Conservation (phyloP, 2,329 filamentous ascomycete genomes). For the Grosmannia serpens region DNA sequence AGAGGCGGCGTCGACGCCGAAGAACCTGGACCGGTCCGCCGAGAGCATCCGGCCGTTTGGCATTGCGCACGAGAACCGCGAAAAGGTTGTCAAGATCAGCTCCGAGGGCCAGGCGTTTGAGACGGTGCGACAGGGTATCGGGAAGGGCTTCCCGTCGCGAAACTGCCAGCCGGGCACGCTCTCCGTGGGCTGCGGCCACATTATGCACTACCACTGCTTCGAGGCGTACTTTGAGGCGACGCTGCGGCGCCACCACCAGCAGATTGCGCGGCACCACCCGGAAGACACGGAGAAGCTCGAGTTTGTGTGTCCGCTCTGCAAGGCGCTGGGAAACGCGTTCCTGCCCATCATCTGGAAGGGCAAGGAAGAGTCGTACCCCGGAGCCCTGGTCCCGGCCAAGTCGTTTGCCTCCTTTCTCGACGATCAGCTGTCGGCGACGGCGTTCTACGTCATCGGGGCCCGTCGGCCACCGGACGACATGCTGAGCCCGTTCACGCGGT, state of each 20-base stretch:
- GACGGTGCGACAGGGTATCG: constrained; percentile 69
- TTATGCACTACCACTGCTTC: constrained; percentile 97
- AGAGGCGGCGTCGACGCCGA: constrained; percentile 68
- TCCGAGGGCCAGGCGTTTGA: constrained; percentile 58
- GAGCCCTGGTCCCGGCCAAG: constrained; percentile 48
- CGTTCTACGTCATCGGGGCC: constrained; percentile 28
- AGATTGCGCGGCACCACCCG: constrained; percentile 89
- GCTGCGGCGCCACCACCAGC: constrained; percentile 70
- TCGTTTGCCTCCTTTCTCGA: constrained; percentile 59
- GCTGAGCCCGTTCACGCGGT: constrained; percentile 25
- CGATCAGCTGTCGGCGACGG: constrained; percentile 35
- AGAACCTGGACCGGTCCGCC: constrained; percentile 73
- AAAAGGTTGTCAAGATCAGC: constrained; percentile 64
- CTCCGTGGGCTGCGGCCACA: constrained; percentile 86
- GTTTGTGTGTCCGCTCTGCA: constrained; percentile 94
- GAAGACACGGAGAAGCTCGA: constrained; percentile 70
- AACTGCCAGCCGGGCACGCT: constrained; percentile 63
- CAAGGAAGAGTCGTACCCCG: constrained; percentile 72
- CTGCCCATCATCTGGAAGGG: constrained; percentile 92
- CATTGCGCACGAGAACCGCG: constrained; percentile 75
- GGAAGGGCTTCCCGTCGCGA: constrained; percentile 72
- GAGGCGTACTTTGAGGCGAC: constrained; percentile 83
- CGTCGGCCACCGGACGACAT: constrained; percentile 21
- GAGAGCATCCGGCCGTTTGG: constrained; percentile 81
- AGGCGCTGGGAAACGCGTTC: constrained; percentile 90